Evolutionary conservation across 345 rosid genomes (phyloP).

Genomic region (rapeseed (Brassica napus)): DNA sequence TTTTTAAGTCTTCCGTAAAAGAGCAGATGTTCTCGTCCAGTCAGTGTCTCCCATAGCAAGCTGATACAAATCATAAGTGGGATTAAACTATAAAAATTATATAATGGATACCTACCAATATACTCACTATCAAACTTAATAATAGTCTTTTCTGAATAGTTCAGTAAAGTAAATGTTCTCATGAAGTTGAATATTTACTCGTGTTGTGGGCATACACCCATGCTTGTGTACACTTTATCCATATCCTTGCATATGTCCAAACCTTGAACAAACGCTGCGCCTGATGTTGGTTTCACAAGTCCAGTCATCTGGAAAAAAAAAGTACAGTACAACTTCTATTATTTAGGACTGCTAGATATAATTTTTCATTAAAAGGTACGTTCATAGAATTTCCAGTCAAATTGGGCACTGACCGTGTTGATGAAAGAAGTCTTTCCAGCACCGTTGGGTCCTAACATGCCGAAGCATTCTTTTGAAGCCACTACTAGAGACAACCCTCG

Average conservation of each 20-base stretch:
- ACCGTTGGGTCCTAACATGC: conserved; percentile 98
- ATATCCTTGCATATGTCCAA: conserved; percentile 64
- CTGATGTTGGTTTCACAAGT: conserved; percentile 74
- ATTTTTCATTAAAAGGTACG: not conserved
- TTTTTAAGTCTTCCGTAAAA: conserved; percentile 94
- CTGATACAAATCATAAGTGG: conserved; percentile 40
- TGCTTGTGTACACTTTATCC: conserved; percentile 71
- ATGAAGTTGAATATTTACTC: conserved; percentile 59
- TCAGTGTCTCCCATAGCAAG: conserved; percentile 84
- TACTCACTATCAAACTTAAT: not conserved
- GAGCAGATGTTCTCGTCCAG: conserved; percentile 87
- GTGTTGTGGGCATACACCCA: conserved; percentile 96
- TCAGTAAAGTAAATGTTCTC: not conserved
- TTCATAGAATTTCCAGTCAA: not conserved
- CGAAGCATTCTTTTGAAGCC: conserved; percentile 91
- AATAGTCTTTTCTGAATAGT: not conserved
- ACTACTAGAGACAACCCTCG: conserved; percentile 86
- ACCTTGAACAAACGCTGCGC: conserved; percentile 70
- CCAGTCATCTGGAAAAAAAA: conserved; percentile 73
- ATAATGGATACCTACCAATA: not conserved
- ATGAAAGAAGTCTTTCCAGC: conserved; percentile 97
- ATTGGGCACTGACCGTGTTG: conserved; percentile 65
- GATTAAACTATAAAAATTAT: not conserved
- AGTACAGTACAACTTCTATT: not conserved
- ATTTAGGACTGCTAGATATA: not conserved